phyloP scores from a whole-genome alignment of 164 flowering plant species.

The Piper longum region DNA sequence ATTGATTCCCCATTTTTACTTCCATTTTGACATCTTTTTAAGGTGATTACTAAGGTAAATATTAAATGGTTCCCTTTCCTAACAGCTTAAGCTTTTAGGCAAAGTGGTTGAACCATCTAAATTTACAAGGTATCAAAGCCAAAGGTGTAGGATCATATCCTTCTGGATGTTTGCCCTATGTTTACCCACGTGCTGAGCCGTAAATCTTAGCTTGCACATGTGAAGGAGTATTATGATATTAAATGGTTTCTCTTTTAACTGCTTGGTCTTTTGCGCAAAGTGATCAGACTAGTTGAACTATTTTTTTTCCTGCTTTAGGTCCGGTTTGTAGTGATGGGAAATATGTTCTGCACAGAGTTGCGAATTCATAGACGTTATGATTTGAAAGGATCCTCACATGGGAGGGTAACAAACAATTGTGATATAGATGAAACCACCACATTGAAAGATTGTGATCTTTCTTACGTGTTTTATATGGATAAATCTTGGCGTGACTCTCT shows the following conservation, averaged over 20 bases:
- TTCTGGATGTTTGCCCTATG: too few species aligned
- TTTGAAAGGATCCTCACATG: slow-evolving; percentile 82
- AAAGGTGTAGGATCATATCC: too few species aligned
- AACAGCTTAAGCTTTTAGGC: too few species aligned
- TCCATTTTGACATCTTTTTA: neutral
- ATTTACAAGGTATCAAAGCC: too few species aligned
- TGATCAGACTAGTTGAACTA: neutral
- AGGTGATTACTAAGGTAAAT: too few species aligned
- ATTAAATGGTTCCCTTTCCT: too few species aligned
- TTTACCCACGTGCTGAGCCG: too few species aligned
- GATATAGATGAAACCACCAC: slow-evolving; percentile 52
- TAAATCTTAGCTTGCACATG: too few species aligned
- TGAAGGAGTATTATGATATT: too few species aligned
- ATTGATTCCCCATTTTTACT: neutral
- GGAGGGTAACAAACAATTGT: slow-evolving; percentile 54
- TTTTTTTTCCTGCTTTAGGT: slow-evolving; percentile 30
- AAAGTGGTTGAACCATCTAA: too few species aligned
- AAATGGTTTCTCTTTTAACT: too few species aligned
- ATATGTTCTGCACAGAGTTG: slow-evolving; percentile 87
- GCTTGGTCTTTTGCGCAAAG: too few species aligned
- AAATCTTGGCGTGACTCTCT: slow-evolving; percentile 57
- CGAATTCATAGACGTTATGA: slow-evolving; percentile 81
- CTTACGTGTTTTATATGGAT: slow-evolving; percentile 76
- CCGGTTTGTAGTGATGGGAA: slow-evolving; percentile 96
- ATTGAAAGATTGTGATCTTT: slow-evolving; percentile 80